Evolutionary conservation across 2,329 filamentous ascomycete species (phyloP).

Genomic region (Colletotrichum sp.): DNA sequence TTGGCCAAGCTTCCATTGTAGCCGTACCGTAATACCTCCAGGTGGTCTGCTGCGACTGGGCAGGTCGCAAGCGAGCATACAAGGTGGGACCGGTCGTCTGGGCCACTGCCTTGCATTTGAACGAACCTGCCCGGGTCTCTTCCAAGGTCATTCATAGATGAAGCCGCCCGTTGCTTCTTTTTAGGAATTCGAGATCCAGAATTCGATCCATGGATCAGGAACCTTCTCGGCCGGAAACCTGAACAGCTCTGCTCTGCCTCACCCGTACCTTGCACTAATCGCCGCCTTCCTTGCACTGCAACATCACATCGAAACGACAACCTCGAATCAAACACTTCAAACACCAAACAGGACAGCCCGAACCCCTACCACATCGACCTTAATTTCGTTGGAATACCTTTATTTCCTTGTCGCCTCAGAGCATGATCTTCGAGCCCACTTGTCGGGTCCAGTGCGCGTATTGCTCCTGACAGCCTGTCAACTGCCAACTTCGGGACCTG

Average conservation of each 20-base stretch:
- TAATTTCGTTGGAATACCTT: not conserved
- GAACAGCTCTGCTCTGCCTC: not conserved
- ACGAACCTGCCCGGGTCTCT: not conserved
- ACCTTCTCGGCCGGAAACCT: not conserved
- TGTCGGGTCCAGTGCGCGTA: conserved; percentile 13
- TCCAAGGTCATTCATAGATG: not conserved
- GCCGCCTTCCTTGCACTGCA: not conserved
- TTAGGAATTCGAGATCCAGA: not conserved
- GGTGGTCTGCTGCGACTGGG: not conserved
- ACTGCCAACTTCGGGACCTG: not conserved
- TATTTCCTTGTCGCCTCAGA: not conserved
- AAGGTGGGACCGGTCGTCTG: not conserved
- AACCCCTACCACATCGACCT: not conserved
- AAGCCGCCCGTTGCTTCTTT: not conserved
- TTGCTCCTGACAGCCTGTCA: not conserved
- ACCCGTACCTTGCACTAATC: not conserved
- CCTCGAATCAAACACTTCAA: not conserved
- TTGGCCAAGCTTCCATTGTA: not conserved
- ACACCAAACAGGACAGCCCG: not conserved
- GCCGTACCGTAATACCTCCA: not conserved
- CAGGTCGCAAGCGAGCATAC: not conserved
- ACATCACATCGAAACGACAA: not conserved
- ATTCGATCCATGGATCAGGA: not conserved
- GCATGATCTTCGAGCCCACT: conserved; percentile 5
- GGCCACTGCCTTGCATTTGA: not conserved